phyloP scores from a whole-genome alignment of 2,329 filamentous ascomycete genomes.

The Colletotrichum nymphaeae region DNA sequence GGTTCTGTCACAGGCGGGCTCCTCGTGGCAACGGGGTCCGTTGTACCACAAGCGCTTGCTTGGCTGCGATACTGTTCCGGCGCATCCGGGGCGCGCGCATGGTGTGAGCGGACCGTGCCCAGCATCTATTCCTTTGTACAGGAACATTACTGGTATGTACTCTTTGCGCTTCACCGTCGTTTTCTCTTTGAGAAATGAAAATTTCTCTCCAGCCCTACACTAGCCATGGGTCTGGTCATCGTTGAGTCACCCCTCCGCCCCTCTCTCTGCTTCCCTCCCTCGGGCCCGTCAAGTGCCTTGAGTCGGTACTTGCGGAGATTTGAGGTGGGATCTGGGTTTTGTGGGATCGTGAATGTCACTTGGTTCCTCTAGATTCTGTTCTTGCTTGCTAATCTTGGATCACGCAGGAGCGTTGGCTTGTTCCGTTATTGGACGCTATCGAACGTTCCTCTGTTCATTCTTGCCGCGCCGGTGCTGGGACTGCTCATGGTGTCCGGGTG shows the following conservation, averaged over 20 bases:
- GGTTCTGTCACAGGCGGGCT: slow-evolving; percentile 75
- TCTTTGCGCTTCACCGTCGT: not conserved
- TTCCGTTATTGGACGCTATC: slow-evolving; percentile 89
- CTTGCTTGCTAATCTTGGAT: slow-evolving; percentile 13
- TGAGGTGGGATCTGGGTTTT: not conserved
- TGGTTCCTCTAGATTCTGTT: not conserved
- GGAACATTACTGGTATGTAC: slow-evolving; percentile 83
- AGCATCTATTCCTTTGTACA: slow-evolving; percentile 96
- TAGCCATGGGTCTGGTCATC: not conserved
- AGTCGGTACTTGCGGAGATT: slow-evolving; percentile 29
- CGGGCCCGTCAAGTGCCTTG: not conserved
- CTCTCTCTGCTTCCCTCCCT: not conserved
- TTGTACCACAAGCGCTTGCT: slow-evolving; percentile 79
- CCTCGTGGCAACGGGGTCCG: slow-evolving; percentile 73
- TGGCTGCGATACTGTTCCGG: slow-evolving; percentile 76
- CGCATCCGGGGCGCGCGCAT: slow-evolving; percentile 63
- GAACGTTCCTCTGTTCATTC: slow-evolving; percentile 87
- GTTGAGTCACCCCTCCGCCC: not conserved
- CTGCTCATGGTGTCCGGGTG: slow-evolving; percentile 73
- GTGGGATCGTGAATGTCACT: not conserved
- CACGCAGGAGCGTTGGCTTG: slow-evolving; percentile 83
- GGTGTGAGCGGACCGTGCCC: slow-evolving; percentile 80
- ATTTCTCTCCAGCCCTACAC: slow-evolving; percentile 3
- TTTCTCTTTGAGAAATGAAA: not conserved
- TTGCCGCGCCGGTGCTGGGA: slow-evolving; percentile 82